Conservation (phyloP, 2,329 filamentous ascomycete species). For the Amphichorda felina region DNA sequence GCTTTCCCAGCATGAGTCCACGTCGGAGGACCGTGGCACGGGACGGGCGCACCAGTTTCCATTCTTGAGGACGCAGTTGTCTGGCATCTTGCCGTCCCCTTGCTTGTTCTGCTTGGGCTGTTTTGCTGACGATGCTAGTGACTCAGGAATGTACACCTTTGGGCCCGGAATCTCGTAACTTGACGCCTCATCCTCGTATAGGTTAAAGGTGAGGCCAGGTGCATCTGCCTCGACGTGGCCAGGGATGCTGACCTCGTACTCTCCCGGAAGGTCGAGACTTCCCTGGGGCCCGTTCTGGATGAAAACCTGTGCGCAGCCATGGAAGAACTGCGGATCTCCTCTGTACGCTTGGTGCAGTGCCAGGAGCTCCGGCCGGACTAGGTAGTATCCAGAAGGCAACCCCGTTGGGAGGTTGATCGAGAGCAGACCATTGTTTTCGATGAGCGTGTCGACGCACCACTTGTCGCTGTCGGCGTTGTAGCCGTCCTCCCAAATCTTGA, state of each 20-base stretch:
- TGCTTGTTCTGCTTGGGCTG: neutral
- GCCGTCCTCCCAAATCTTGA: slow-evolving; percentile 64
- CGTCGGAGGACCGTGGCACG: slow-evolving; percentile 30
- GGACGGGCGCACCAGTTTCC: slow-evolving; percentile 62
- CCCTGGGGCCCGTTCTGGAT: slow-evolving; percentile 35
- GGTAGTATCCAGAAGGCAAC: slow-evolving; percentile 54
- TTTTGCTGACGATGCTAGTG: neutral
- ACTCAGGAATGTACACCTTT: slow-evolving; percentile 32
- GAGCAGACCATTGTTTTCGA: slow-evolving; percentile 50
- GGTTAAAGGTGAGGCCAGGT: slow-evolving; percentile 49
- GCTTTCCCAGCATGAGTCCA: slow-evolving; percentile 48
- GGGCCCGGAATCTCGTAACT: slow-evolving; percentile 45
- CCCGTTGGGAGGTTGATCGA: slow-evolving; percentile 49
- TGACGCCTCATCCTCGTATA: slow-evolving; percentile 38
- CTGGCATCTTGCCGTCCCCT: slow-evolving; percentile 25
- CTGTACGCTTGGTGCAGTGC: slow-evolving; percentile 51
- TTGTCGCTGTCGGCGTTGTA: slow-evolving; percentile 41
- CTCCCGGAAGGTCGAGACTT: slow-evolving; percentile 31
- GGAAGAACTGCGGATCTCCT: slow-evolving; percentile 59
- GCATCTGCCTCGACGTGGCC: slow-evolving; percentile 47
- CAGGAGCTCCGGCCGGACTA: slow-evolving; percentile 59
- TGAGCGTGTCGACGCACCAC: slow-evolving; percentile 64
- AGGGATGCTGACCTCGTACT: slow-evolving; percentile 49
- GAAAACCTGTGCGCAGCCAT: slow-evolving; percentile 61
- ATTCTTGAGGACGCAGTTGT: slow-evolving; percentile 49